These are phyloP conservation scores for Ceraceosorus bombacis DNA, from an alignment of 1,284 basidiomycete species.

Conservation along the genomic window DNA sequence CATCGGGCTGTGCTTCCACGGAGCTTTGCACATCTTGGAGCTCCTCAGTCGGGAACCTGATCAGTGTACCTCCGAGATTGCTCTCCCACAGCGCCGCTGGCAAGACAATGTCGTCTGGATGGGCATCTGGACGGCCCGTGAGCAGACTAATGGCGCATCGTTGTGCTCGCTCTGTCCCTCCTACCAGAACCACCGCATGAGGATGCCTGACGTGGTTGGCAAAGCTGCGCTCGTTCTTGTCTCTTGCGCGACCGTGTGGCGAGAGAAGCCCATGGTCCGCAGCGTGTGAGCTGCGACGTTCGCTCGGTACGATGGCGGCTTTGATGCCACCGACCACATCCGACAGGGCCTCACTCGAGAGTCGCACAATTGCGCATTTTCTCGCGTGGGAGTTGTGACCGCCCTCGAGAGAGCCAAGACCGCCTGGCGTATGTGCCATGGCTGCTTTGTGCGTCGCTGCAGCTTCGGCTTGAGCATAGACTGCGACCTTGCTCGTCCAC, in stretches of 20 bases:
- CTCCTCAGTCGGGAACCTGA: slow-evolving; percentile 7
- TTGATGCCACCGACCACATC: background rate
- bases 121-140: background rate
- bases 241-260: no score
- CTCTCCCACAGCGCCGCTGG: slow-evolving; percentile 12
- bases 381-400: background rate
- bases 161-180: slow-evolving; percentile 5
- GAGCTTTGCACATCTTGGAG: background rate
- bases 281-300: background rate
- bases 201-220: slow-evolving; percentile 1
- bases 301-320: background rate
- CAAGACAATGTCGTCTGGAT: background rate
- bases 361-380: background rate
- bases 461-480: background rate
- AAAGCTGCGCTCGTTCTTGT: background rate
- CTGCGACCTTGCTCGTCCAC: background rate
- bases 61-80: slow-evolving; percentile 11
- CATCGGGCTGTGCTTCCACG: background rate
- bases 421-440: background rate
- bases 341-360: background rate
- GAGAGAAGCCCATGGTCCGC: no score
- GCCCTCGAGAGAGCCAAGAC: background rate
- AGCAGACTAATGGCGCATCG: slow-evolving; percentile 1
- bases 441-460: background rate
- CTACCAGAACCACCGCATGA: slow-evolving; percentile 12